Percentiles rank a stretch among this genome's conserved stretches.
phyloP scores from a whole-genome alignment of 148 eudicot genomes.

The Tetragonia tetragonoides region DNA sequence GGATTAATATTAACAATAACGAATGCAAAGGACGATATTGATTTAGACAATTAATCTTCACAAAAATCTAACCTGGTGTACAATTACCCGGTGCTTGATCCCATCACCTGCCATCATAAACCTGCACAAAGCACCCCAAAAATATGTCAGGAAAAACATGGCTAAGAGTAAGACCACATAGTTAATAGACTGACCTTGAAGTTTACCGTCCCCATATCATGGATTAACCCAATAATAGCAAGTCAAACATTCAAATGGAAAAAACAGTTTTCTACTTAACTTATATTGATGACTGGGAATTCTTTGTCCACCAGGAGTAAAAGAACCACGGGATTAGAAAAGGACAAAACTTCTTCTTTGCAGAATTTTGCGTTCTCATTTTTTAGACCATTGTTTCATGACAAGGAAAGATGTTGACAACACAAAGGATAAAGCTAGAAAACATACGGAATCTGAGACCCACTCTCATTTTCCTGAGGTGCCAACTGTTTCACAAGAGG shows the following conservation, averaged over 20 bases:
- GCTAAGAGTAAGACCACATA: not conserved
- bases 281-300: not conserved
- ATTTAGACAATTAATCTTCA: not conserved
- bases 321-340: not conserved
- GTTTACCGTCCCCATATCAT: not conserved
- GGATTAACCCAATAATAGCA: not conserved
- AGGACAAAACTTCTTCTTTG: not conserved
- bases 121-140: conserved; percentile 38
- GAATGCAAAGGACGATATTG: not conserved
- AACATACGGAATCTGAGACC: conserved; percentile 84
- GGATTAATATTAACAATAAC: too few relatives aligned
- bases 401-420: not conserved
- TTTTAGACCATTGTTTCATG: not conserved
- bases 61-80: conserved; percentile 56
- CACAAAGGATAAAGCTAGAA: conserved; percentile 5
- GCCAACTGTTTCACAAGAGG: conserved; percentile 80
- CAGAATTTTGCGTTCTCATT: not conserved
- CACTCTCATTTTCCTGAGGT: conserved; percentile 49
- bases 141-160: conserved; percentile 3
- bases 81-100: conserved; percentile 62
- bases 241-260: not conserved
- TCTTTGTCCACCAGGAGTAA: not conserved
- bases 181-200: not conserved
- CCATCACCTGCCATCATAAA: conserved; percentile 96
- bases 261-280: not conserved